A percentile compares a stretch with the other conserved stretches of the same genome.
phyloP scores from a whole-genome alignment of 345 rosid species.

The Zanthoxylum bungeanum region DNA sequence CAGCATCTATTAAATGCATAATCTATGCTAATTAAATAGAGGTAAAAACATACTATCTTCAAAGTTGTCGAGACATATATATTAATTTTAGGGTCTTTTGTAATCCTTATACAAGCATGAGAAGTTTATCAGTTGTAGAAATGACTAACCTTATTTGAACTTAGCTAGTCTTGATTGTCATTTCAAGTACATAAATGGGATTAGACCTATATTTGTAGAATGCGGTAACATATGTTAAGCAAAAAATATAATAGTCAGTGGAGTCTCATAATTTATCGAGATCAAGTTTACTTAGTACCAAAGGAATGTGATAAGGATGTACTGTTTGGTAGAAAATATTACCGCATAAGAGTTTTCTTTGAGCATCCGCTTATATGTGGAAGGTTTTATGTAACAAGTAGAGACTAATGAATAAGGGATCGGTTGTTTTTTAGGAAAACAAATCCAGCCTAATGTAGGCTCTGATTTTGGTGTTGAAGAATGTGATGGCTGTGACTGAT shows the following conservation, averaged over 20 bases:
- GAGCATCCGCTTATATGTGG: background rate
- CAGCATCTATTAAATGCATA: no score
- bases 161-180: slow-evolving; percentile 31
- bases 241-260: slow-evolving; percentile 36
- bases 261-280: slow-evolving; percentile 29
- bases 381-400: background rate
- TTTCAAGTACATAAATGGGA: slow-evolving; percentile 23
- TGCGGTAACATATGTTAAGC: slow-evolving; percentile 31
- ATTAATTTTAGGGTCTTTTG: no score
- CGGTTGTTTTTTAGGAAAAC: background rate
- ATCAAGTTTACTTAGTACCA: slow-evolving; percentile 1
- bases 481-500: background rate
- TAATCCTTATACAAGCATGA: no score
- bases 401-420: no score
- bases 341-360: no score
- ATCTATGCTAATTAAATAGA: no score
- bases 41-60: no score
- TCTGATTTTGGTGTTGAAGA: no score
- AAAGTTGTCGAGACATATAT: no score
- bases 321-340: background rate
- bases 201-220: slow-evolving; percentile 25
- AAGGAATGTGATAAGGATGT: background rate
- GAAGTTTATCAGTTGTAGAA: background rate
- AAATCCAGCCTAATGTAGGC: background rate
- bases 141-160: slow-evolving; percentile 21